Evolutionary conservation across 2,329 filamentous ascomycete genomes (phyloP), one percentile per base, ranked within the genome.

Genomic region (Aspergillus sp.): DNA sequence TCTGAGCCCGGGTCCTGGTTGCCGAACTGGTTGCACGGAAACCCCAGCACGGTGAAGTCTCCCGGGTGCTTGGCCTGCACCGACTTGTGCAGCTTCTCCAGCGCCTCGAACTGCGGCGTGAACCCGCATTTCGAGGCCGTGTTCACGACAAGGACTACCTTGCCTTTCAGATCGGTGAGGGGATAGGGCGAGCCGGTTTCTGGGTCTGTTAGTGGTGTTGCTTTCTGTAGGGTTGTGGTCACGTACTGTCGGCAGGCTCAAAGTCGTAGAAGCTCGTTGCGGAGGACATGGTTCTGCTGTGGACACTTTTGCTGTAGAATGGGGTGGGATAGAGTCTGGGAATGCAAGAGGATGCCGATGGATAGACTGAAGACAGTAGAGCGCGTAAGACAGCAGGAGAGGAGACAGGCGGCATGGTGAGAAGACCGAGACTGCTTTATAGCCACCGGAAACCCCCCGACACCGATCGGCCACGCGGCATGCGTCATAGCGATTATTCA

Each of bases 111-210:
- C 66, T 98, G 91, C 8, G 86, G 86, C 2, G 91, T 96, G 76
- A 96, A 96, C 61, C 91, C 89, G 71, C 91, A 98, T 71, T 96
- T 95, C 61, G 85, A 93, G 48, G 91, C 91, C 1, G 89, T 95
- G 77, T 98, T 98, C 67, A 98, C 86, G 52, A 94, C 72, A 40
- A 98, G 80, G 50, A 96, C 77, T 48, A 96, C 89, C 66, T 96
- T 96, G 73, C 82, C 84, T 61, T 84, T 78, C 67, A 86, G 83
- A 40, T 79, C 64, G 46, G 67, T 55, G 45, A 96, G 72, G 38
- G 78, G 68, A 56, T 80, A 80, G 46, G 82, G 73, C 35, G 75
- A 57, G 60, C 86, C 86, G 59, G 78, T 80, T 58, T 86, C 80
- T 86, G 53, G 3, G 14, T 14, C 24, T 19, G 13, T 22, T 16